These are phyloP conservation scores for Ambrosia hybrid DNA, from an alignment of 140 eudicot genomes.

Conservation along the genomic window DNA sequence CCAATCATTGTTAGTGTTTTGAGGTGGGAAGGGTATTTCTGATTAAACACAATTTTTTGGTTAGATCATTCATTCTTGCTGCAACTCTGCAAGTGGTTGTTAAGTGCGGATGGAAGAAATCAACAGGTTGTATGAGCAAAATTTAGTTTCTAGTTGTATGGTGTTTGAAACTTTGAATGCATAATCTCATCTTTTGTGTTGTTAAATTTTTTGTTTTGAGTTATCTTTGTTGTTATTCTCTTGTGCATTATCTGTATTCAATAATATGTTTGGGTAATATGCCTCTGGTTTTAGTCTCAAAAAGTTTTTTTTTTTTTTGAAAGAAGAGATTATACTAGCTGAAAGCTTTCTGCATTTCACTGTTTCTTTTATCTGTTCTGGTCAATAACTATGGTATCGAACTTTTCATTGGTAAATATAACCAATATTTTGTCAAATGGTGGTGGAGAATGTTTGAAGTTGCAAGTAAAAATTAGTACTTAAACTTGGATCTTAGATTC, in stretches of 20 bases:
- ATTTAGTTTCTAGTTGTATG: neutral
- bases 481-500: too few species aligned
- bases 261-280: neutral
- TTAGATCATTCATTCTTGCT: neutral
- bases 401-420: neutral
- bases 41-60: neutral
- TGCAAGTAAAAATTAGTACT: neutral
- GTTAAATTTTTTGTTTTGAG: neutral
- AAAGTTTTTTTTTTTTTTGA: too few species aligned
- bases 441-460: neutral
- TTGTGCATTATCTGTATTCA: neutral
- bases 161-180: neutral
- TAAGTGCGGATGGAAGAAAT: neutral
- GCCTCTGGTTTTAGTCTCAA: neutral
- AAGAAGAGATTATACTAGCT: neutral
- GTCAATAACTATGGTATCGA: slow-evolving; percentile 5
- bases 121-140: neutral
- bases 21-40: neutral
- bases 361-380: neutral
- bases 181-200: neutral
- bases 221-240: neutral
- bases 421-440: neutral
- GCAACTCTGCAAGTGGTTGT: neutral
- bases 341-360: slow-evolving; percentile 11
- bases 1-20: neutral